A percentile compares a stretch with the other conserved stretches of the same genome.
Evolutionary conservation across 768 basidiomycete genomes (phyloP).

Genomic region (Boletus fagicola): DNA sequence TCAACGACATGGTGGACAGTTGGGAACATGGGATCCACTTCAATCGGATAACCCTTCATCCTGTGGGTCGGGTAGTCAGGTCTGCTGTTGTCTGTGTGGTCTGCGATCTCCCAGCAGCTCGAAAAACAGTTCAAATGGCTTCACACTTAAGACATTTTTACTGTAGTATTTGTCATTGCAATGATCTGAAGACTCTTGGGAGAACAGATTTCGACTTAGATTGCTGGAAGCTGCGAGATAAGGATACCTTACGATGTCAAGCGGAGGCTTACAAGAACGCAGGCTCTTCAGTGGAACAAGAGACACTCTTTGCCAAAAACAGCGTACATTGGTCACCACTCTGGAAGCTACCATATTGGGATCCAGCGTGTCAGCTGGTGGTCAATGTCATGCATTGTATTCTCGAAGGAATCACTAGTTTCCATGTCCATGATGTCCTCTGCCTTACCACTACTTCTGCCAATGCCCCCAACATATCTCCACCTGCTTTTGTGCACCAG

Average conservation of each 20-base stretch:
- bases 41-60: slow-evolving; percentile 6
- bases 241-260: not conserved
- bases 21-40: not conserved
- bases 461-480: too few relatives aligned
- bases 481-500: too few relatives aligned
- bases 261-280: not conserved
- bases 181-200: not conserved
- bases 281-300: too few relatives aligned
- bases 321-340: slow-evolving; percentile 18
- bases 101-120: slow-evolving; percentile 32
- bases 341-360: slow-evolving; percentile 23
- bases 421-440: too few relatives aligned
- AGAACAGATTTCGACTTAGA: not conserved
- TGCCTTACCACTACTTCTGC: too few relatives aligned
- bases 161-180: slow-evolving; percentile 32
- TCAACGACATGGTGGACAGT: slow-evolving; percentile 27
- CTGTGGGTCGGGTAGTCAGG: too few relatives aligned
- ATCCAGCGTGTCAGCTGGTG: slow-evolving; percentile 16
- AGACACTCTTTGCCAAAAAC: not conserved
- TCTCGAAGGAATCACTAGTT: too few relatives aligned
- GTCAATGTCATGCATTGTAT: slow-evolving; percentile 28
- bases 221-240: slow-evolving; percentile 4
- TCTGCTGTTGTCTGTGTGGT: slow-evolving; percentile 22
- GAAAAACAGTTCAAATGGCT: slow-evolving; percentile 30
- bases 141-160: slow-evolving; percentile 24